These are phyloP conservation scores for Sphagnum contortum DNA, from an alignment of 225 moss, liverwort and hornwort genomes.

Conservation along the genomic window DNA sequence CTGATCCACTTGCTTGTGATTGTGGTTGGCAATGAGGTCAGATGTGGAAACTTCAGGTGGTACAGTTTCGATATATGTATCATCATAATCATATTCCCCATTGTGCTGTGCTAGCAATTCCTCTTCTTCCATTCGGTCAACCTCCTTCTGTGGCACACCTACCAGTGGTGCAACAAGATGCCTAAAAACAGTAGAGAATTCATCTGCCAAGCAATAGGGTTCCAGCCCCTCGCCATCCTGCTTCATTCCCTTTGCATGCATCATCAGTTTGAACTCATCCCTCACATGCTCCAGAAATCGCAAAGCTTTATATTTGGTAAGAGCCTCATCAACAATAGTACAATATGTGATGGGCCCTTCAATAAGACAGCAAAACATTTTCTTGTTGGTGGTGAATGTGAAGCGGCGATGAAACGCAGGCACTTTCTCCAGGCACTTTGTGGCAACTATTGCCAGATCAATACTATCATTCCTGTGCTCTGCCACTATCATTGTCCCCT, in stretches of 20 bases:
- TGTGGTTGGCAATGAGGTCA: no score
- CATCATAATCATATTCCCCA: neutral
- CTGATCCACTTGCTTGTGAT: no score
- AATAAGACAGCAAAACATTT: constrained; percentile 30
- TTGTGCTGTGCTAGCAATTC: constrained; percentile 8
- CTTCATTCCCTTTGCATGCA: constrained; percentile 15
- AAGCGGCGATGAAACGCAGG: constrained; percentile 25
- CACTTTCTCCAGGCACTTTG: constrained; percentile 23
- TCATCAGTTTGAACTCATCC: constrained; percentile 29
- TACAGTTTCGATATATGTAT: constrained; percentile 1
- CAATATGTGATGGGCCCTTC: constrained; percentile 22
- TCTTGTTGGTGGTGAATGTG: constrained; percentile 21
- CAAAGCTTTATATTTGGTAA: constrained; percentile 25
- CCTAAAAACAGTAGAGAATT: constrained; percentile 26
- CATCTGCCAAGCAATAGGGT: constrained; percentile 7
- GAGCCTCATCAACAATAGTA: constrained; percentile 41
- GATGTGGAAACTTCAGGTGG: no score
- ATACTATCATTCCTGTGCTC: constrained; percentile 17
- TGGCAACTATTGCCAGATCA: constrained; percentile 12
- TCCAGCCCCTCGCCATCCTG: constrained; percentile 16
- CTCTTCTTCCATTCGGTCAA: constrained; percentile 21
- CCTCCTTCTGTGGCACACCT: constrained; percentile 35
- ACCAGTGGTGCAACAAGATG: constrained; percentile 28
- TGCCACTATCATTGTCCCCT: constrained; percentile 16
- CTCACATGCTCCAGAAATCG: constrained; percentile 30